Conservation (phyloP, 1,284 basidiomycete genomes). For the Ustilago hordei region DNA sequence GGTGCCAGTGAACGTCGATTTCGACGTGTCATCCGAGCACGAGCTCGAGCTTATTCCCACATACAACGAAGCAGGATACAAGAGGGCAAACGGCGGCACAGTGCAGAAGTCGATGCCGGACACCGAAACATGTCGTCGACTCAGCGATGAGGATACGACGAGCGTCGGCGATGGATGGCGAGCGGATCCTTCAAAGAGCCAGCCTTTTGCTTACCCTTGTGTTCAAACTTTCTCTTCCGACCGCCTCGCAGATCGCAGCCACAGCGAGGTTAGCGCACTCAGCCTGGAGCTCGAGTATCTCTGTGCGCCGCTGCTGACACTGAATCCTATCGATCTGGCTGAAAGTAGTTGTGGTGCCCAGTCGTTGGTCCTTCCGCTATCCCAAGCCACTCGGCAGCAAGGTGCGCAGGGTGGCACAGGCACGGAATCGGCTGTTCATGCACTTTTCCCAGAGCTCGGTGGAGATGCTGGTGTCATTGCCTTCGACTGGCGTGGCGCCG, state of each 20-base stretch:
- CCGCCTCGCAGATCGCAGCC: neutral
- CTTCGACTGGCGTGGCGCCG: conserved; percentile 54
- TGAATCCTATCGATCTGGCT: conserved; percentile 34
- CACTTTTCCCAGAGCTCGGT: conserved; percentile 29
- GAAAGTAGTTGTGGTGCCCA: conserved; percentile 26
- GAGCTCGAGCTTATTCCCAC: conserved; percentile 40
- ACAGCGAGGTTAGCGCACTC: conserved; percentile 13
- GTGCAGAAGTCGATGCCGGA: neutral
- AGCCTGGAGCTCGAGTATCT: conserved; percentile 51
- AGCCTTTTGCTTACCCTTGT: conserved; percentile 17
- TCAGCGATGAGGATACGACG: conserved; percentile 1
- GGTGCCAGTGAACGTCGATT: conserved; percentile 20
- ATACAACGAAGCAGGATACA: conserved; percentile 4
- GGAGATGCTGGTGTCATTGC: conserved; percentile 47
- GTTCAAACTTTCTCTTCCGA: neutral
- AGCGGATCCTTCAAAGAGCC: neutral
- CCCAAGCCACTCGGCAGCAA: neutral
- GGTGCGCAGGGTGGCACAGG: neutral
- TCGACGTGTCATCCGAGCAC: conserved; percentile 26
- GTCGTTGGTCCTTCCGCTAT: conserved; percentile 24
- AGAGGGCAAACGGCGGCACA: conserved; percentile 13
- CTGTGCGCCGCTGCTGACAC: conserved; percentile 39
- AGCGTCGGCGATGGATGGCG: conserved; percentile 4
- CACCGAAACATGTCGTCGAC: neutral
- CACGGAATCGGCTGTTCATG: conserved; percentile 14